Conservation (phyloP, 345 rosid species). For the Arabis alpina region DNA sequence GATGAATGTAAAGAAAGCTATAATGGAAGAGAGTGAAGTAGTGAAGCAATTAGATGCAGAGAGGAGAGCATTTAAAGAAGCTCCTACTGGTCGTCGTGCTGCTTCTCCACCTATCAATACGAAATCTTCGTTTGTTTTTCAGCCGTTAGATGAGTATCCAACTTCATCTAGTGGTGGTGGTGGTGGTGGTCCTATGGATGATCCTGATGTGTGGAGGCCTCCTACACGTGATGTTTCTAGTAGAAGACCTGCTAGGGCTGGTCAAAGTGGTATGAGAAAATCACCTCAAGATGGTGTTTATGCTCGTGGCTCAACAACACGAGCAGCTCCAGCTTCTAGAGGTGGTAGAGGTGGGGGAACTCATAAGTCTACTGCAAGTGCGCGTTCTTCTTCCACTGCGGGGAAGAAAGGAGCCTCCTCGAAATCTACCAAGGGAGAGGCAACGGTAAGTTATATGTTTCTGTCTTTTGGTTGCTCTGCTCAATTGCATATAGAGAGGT, state of each 20-base stretch:
- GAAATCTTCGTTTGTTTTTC: constrained; percentile 88
- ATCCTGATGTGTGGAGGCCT: constrained; percentile 99
- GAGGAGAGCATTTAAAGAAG: constrained; percentile 90
- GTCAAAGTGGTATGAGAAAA: constrained; percentile 78
- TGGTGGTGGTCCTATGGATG: constrained; percentile 71
- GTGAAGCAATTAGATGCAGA: constrained; percentile 94
- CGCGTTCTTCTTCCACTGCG: constrained; percentile 71
- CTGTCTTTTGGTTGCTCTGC: neutral
- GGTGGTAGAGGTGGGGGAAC: constrained; percentile 73
- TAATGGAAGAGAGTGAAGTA: constrained; percentile 86
- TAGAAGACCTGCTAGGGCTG: constrained; percentile 82
- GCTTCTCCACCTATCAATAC: constrained; percentile 87
- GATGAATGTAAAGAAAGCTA: constrained; percentile 92
- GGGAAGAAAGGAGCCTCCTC: constrained; percentile 81
- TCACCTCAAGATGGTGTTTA: constrained; percentile 93
- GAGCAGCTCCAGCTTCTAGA: constrained; percentile 65
- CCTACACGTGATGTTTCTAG: constrained; percentile 77
- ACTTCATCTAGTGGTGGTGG: constrained; percentile 74
- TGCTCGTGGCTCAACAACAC: constrained; percentile 77
- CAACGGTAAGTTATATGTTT: constrained; percentile 55
- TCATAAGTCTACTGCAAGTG: constrained; percentile 59
- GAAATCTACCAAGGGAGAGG: constrained; percentile 76
- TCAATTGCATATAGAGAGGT: constrained; percentile 2
- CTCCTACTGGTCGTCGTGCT: constrained; percentile 71
- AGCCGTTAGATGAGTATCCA: constrained; percentile 96